Conservation (phyloP, 495 filamentous ascomycete genomes). For the Hypoxylon fragiforme region DNA sequence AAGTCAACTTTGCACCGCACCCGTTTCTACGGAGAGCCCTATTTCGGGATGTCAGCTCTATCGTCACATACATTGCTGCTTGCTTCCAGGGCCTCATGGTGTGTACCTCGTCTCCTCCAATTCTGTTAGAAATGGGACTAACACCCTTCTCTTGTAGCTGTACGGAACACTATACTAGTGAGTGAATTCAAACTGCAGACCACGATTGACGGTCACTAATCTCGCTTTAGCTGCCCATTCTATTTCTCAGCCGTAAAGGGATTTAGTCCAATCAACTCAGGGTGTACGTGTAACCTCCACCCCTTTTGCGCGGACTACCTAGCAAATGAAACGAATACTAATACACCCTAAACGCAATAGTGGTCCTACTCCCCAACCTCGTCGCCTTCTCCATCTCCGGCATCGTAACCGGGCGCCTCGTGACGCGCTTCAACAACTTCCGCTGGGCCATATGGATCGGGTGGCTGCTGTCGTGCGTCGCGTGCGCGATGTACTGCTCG, state of each 20-base stretch:
- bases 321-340: too few species aligned
- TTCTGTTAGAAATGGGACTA: constrained; percentile 35
- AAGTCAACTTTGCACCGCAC: constrained; percentile 46
- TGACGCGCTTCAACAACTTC: constrained; percentile 17
- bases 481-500: constrained; percentile 51
- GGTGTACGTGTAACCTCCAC: constrained; percentile 24
- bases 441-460: constrained; percentile 46
- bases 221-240: constrained; percentile 63
- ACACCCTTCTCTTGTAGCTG: constrained; percentile 28
- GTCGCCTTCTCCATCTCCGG: constrained; percentile 52
- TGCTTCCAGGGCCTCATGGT: constrained; percentile 45
- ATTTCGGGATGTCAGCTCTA: constrained; percentile 45
- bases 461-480: constrained; percentile 56
- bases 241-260: constrained; percentile 66
- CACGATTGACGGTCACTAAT: constrained; percentile 35
- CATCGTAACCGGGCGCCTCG: constrained; percentile 53
- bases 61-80: constrained; percentile 40
- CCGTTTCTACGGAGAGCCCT: constrained; percentile 59
- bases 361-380: constrained; percentile 55
- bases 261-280: constrained; percentile 56
- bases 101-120: constrained; percentile 26
- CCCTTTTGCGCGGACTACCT: neutral
- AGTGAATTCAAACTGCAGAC: constrained; percentile 41
- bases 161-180: constrained; percentile 40
- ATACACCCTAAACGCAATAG: too few species aligned